Conservation (phyloP, 768 basidiomycete species). For the Chalciporus pseudorubinellus region DNA sequence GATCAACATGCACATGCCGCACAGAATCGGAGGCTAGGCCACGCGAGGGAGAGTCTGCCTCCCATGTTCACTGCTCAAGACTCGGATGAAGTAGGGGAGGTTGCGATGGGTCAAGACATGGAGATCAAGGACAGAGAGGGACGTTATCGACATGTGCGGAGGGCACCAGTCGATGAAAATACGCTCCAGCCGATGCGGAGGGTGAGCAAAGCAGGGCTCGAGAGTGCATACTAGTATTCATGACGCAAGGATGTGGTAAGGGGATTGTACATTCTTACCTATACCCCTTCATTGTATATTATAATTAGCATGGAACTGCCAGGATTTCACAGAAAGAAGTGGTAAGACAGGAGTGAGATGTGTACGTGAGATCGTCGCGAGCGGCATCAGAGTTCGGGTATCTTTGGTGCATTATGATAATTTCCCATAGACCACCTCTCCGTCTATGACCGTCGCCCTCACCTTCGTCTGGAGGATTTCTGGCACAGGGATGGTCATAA, state of each 20-base stretch:
- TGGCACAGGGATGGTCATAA: constrained; percentile 59
- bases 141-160: constrained; percentile 81
- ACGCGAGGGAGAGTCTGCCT: constrained; percentile 68
- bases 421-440: constrained; percentile 59
- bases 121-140: constrained; percentile 86
- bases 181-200: constrained; percentile 88
- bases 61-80: constrained; percentile 29
- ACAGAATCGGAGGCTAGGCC: constrained; percentile 54
- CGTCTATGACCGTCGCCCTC: constrained; percentile 73
- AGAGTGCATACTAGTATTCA: constrained; percentile 51
- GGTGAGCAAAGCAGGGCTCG: constrained; percentile 91
- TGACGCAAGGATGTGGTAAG: constrained; percentile 3
- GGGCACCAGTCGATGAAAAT: constrained; percentile 83
- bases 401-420: constrained; percentile 14
- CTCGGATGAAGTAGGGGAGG: constrained; percentile 33
- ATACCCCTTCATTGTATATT: constrained; percentile 14
- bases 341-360: background rate
- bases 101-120: constrained; percentile 69
- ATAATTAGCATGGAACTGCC: background rate
- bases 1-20: constrained; percentile 41
- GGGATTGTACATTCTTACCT: background rate
- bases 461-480: constrained; percentile 71
- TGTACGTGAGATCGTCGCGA: no score
- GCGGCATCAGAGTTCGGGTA: no score
- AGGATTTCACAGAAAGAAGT: background rate